Evolutionary conservation across 2,329 filamentous ascomycete genomes (phyloP).

Genomic region (Botrytis deweyae): DNA sequence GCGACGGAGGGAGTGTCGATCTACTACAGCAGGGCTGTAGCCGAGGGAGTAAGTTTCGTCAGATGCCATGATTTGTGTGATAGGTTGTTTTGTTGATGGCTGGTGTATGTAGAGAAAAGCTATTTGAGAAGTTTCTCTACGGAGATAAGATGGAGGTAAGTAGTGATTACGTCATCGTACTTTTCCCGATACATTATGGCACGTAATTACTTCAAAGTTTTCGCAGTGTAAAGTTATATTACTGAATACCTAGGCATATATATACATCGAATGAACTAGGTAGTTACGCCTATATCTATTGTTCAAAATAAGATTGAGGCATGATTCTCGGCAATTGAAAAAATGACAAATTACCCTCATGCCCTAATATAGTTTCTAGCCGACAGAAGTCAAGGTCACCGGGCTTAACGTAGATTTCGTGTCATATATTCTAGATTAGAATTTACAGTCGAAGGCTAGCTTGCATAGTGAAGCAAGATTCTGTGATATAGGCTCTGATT

Average conservation of each 20-base stretch:
- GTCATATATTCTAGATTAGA: neutral
- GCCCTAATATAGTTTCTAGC: neutral
- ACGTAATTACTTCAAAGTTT: no score
- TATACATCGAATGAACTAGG: neutral
- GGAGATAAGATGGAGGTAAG: neutral
- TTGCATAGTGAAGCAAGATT: neutral
- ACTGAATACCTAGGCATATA: neutral
- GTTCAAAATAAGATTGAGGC: neutral
- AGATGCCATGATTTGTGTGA: neutral
- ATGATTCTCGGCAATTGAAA: neutral
- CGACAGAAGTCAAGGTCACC: no score
- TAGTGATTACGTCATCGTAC: slow-evolving; percentile 1
- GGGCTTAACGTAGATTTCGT: neutral
- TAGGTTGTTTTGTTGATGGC: neutral
- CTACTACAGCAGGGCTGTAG: slow-evolving; percentile 1
- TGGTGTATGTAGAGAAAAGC: neutral
- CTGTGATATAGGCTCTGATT: no score
- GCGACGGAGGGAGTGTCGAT: slow-evolving; percentile 16
- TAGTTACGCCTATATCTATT: neutral
- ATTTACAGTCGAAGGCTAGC: neutral
- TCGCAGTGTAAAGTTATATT: neutral
- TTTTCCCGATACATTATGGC: neutral
- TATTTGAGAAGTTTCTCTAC: neutral
- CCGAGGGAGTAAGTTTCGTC: slow-evolving; percentile 14
- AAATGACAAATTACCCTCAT: neutral